A percentile compares a stretch with the other conserved stretches of the same genome.
Conservation (phyloP, 1,139 yeast species). For the Lodderomyces orthopsilosis region DNA sequence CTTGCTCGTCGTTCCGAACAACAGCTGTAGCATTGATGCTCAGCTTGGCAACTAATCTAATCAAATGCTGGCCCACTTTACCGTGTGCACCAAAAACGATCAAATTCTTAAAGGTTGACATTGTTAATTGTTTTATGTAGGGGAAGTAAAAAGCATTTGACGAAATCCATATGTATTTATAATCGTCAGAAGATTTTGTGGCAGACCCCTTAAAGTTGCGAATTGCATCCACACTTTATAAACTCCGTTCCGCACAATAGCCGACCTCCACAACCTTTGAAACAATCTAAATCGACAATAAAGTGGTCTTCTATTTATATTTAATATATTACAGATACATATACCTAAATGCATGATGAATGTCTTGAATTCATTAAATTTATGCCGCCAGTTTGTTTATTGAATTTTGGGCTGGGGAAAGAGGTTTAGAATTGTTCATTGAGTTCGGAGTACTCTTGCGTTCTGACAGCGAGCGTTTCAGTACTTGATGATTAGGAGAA, state of each 20-base stretch:
- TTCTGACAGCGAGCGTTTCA: neutral
- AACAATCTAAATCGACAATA: too few relatives aligned
- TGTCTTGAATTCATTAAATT: conserved; percentile 1
- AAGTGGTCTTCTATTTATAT: neutral
- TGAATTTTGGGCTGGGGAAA: conserved; percentile 6
- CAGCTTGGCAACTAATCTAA: conserved; percentile 22
- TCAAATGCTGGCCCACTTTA: conserved; percentile 46
- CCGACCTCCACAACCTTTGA: too few relatives aligned
- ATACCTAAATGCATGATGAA: conserved; percentile 1
- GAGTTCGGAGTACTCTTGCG: conserved; percentile 1
- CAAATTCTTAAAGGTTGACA: conserved; percentile 3
- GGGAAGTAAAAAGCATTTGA: too few relatives aligned
- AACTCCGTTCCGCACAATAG: too few relatives aligned
- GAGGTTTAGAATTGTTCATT: conserved; percentile 2
- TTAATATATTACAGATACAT: conserved; percentile 4
- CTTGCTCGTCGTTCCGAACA: conserved; percentile 49
- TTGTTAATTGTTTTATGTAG: neutral
- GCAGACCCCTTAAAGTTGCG: too few relatives aligned
- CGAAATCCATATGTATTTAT: too few relatives aligned
- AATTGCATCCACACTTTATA: neutral
- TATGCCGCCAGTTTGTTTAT: conserved; percentile 4
- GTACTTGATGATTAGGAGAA: conserved; percentile 3
- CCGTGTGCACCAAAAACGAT: conserved; percentile 63
- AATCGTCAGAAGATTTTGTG: neutral
- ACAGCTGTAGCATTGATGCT: conserved; percentile 45